These are phyloP conservation scores for Symbiodinium natans DNA, from an alignment of 73 alveolate species.

Conservation along the genomic window DNA sequence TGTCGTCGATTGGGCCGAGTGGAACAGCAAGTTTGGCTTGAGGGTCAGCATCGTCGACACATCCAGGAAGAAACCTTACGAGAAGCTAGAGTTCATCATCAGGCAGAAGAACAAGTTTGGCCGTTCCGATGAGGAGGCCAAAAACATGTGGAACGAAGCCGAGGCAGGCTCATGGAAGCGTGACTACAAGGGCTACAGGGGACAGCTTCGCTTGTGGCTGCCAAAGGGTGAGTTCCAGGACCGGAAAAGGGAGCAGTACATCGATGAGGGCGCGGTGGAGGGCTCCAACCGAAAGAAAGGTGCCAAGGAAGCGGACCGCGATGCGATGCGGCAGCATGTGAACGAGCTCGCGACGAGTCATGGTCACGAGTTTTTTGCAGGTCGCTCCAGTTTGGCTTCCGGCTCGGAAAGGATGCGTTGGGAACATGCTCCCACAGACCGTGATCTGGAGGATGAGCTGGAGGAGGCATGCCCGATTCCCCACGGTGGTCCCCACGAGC, in stretches of 20 bases:
- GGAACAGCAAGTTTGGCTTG: background rate
- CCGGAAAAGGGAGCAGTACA: background rate
- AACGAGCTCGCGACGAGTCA: background rate
- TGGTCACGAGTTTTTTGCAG: background rate
- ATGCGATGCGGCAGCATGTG: background rate
- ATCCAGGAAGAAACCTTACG: background rate
- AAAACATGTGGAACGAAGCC: background rate
- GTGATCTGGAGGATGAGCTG: too few species aligned
- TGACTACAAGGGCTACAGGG: background rate
- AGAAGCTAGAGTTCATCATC: background rate
- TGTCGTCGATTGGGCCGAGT: background rate
- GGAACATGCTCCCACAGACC: too few species aligned
- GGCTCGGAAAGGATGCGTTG: background rate
- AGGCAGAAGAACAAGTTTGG: slow-evolving; percentile 8
- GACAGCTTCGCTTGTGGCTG: background rate
- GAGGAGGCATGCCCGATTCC: too few species aligned
- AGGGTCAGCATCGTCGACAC: background rate
- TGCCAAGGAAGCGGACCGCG: background rate
- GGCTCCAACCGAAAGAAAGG: background rate
- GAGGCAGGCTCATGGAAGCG: background rate
- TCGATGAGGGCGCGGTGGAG: background rate
- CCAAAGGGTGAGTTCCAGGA: background rate
- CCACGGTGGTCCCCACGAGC: too few species aligned
- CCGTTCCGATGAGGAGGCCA: background rate
- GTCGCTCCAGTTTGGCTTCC: background rate